Evolutionary conservation across 1,139 yeast species (phyloP).

Genomic region (Hyphopichia pseudoburtonii): DNA sequence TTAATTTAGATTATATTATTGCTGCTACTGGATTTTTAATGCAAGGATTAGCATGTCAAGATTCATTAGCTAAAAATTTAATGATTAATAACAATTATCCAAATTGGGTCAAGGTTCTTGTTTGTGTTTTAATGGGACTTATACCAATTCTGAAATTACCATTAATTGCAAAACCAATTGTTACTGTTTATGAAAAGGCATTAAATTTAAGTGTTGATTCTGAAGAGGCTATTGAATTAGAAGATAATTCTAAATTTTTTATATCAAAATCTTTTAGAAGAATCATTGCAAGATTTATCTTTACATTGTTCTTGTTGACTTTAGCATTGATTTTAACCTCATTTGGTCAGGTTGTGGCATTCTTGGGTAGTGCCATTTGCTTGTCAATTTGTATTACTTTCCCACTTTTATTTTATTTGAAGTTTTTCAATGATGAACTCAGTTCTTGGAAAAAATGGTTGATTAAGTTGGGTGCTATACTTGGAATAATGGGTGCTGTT

Average conservation of each 20-base stretch:
- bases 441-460: constrained; percentile 32
- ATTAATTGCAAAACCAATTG: constrained; percentile 37
- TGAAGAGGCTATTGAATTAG: constrained; percentile 6
- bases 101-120: constrained; percentile 24
- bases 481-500: constrained; percentile 48
- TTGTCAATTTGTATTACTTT: constrained; percentile 76
- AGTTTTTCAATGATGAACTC: constrained; percentile 51
- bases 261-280: constrained; percentile 21
- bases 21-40: constrained; percentile 41
- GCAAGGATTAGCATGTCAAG: constrained; percentile 39
- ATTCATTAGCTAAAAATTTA: constrained; percentile 40
- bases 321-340: constrained; percentile 66
- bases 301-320: constrained; percentile 22
- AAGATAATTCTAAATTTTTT: constrained; percentile 9
- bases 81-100: constrained; percentile 38
- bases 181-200: constrained; percentile 38
- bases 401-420: constrained; percentile 71
- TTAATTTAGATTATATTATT: constrained; percentile 30
- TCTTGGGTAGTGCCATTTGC: constrained; percentile 80
- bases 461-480: constrained; percentile 45
- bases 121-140: constrained; percentile 39
- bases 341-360: constrained; percentile 81
- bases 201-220: constrained; percentile 12
- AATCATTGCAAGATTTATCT: constrained; percentile 25
- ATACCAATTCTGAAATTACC: constrained; percentile 45